A percentile compares a stretch with the other conserved stretches of the same genome.
These are phyloP conservation scores for Sarcodon sp. DNA, from an alignment of 768 basidiomycete genomes.

Conservation along the genomic window DNA sequence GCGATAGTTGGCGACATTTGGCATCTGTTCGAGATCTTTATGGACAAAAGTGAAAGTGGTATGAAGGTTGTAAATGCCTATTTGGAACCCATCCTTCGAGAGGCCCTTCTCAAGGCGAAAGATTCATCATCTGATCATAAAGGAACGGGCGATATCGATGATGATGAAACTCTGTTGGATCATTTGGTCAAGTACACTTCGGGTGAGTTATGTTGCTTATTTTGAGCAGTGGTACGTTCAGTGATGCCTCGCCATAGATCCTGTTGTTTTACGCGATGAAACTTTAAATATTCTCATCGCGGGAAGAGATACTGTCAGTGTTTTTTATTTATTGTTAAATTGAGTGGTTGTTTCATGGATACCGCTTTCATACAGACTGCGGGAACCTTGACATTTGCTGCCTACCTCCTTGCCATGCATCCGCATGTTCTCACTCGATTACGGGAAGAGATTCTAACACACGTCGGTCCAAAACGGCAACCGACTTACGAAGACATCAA, in stretches of 20 bases:
- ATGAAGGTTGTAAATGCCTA: constrained; percentile 27
- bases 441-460: constrained; percentile 18
- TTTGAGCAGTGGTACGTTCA: background rate
- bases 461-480: constrained; percentile 12
- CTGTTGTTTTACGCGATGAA: constrained; percentile 18
- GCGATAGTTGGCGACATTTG: constrained; percentile 19
- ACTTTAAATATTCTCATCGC: constrained; percentile 21
- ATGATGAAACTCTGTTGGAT: constrained; percentile 28
- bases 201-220: constrained; percentile 14
- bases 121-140: background rate
- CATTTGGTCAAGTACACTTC: constrained; percentile 23
- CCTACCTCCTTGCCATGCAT: constrained; percentile 20
- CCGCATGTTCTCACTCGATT: constrained; percentile 17
- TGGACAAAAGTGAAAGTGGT: constrained; percentile 15
- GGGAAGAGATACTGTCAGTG: constrained; percentile 15
- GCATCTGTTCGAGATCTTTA: constrained; percentile 25
- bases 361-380: constrained; percentile 12
- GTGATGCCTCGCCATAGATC: constrained; percentile 9
- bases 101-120: constrained; percentile 17
- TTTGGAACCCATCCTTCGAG: constrained; percentile 25
- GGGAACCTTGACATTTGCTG: constrained; percentile 16
- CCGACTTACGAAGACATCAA: constrained; percentile 21
- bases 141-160: constrained; percentile 7
- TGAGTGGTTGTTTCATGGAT: background rate
- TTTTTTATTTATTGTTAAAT: constrained; percentile 13